Conservation (phyloP, 1,284 basidiomycete species). For the Pseudozyma thailandica region DNA sequence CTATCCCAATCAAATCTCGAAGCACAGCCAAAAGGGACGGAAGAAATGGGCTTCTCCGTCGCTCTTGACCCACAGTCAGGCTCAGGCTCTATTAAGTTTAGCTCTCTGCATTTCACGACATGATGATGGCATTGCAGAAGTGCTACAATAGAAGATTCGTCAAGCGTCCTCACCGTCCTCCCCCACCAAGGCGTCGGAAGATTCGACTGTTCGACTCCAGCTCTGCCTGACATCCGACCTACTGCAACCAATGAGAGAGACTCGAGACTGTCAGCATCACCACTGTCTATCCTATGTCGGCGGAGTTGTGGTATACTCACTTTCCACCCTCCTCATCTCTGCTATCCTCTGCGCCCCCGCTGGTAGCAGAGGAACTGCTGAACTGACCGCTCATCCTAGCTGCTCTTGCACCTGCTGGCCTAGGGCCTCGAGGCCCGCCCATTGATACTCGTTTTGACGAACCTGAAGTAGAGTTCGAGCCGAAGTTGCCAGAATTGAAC, state of each 20-base stretch:
- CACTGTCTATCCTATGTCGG: not conserved
- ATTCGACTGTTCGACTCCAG: not conserved
- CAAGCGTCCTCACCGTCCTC: not conserved
- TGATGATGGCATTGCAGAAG: no score
- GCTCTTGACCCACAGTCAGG: no score
- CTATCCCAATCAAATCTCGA: no score
- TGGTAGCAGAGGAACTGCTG: constrained; percentile 2
- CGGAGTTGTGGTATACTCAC: not conserved
- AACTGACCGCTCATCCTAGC: constrained; percentile 24
- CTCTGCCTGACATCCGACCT: not conserved
- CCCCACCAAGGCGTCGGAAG: not conserved
- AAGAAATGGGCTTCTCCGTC: no score
- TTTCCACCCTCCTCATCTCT: not conserved
- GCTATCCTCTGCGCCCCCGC: not conserved
- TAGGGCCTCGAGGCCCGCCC: constrained; percentile 22
- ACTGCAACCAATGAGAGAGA: not conserved
- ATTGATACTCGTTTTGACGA: constrained; percentile 7
- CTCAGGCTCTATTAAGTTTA: no score
- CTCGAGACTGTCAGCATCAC: not conserved
- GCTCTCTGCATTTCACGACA: no score
- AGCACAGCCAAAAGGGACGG: no score
- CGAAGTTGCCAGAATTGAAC: constrained; percentile 26
- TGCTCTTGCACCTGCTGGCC: constrained; percentile 29
- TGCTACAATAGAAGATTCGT: no score
- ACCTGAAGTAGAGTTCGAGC: not conserved